Evolutionary conservation across 2,329 filamentous ascomycete species (phyloP).

Genomic region (Colletotrichum euphorbiae): DNA sequence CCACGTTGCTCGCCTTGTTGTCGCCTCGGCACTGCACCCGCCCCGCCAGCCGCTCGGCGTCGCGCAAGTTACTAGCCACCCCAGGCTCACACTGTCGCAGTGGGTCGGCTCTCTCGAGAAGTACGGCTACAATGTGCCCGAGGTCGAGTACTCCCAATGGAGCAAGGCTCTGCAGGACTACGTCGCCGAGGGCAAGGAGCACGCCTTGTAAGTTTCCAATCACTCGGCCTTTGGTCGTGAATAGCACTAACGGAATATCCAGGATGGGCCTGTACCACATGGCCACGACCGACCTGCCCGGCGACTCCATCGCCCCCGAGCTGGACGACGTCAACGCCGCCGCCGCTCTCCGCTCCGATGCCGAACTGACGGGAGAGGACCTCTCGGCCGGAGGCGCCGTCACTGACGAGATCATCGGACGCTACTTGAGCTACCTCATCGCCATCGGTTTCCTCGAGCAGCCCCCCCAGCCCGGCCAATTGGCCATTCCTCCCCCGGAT

Average conservation of each 20-base stretch:
- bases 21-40: slow-evolving; percentile 77
- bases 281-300: slow-evolving; percentile 73
- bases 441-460: slow-evolving; percentile 45
- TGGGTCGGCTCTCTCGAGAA: slow-evolving; percentile 77
- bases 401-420: slow-evolving; percentile 65
- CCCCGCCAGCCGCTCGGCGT: slow-evolving; percentile 62
- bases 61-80: slow-evolving; percentile 83
- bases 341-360: slow-evolving; percentile 67
- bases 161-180: slow-evolving; percentile 74
- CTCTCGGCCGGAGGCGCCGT: slow-evolving; percentile 65
- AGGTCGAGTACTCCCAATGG: slow-evolving; percentile 78
- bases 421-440: slow-evolving; percentile 64
- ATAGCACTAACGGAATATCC: slow-evolving; percentile 8
- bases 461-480: slow-evolving; percentile 43
- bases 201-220: slow-evolving; percentile 42
- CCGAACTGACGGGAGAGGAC: slow-evolving; percentile 60
- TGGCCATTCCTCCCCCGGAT: slow-evolving; percentile 60
- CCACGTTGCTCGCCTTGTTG: slow-evolving; percentile 84
- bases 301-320: slow-evolving; percentile 77
- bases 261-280: slow-evolving; percentile 77
- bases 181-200: slow-evolving; percentile 69
- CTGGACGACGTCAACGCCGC: slow-evolving; percentile 77
- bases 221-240: neutral
- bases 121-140: slow-evolving; percentile 79
- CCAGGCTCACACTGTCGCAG: slow-evolving; percentile 80